These are phyloP conservation scores for Gastrodia elata DNA, from an alignment of 106 monocot genomes.

Conservation along the genomic window DNA sequence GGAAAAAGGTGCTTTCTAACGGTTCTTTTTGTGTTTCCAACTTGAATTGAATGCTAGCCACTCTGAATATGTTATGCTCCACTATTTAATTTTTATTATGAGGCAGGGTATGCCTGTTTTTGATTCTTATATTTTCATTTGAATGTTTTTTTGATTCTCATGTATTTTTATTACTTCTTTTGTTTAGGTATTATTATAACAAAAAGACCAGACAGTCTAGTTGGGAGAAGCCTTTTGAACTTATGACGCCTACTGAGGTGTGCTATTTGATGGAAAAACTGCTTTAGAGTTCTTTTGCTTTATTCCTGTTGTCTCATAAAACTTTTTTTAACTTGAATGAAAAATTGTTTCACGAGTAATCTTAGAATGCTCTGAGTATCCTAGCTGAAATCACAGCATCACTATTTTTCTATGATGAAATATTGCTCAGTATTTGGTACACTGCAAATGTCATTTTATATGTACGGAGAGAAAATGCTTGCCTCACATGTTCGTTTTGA, in stretches of 20 bases:
- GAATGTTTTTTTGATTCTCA: neutral
- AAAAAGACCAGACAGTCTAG: slow-evolving; percentile 92
- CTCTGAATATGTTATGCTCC: neutral
- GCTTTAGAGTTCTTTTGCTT: neutral
- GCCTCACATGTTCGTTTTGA: slow-evolving; percentile 64
- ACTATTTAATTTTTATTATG: neutral
- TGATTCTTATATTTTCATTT: slow-evolving; percentile 5
- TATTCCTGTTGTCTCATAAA: neutral
- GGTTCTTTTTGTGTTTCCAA: neutral
- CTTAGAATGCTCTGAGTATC: slow-evolving; percentile 20
- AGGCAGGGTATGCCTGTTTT: neutral
- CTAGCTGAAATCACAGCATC: slow-evolving; percentile 10
- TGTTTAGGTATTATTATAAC: slow-evolving; percentile 85
- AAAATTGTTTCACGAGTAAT: neutral
- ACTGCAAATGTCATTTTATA: slow-evolving; percentile 81
- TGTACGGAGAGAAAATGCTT: slow-evolving; percentile 48
- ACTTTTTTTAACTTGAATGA: neutral
- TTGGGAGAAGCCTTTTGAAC: slow-evolving; percentile 91
- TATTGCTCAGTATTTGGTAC: slow-evolving; percentile 37
- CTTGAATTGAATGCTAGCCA: neutral
- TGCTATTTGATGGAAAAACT: slow-evolving; percentile 9
- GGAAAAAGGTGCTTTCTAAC: slow-evolving; percentile 63
- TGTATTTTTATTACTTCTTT: slow-evolving; percentile 8
- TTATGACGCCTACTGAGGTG: slow-evolving; percentile 90
- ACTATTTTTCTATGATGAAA: slow-evolving; percentile 2